A percentile compares a stretch with the other conserved stretches of the same genome.
Evolutionary conservation across 768 basidiomycete genomes (phyloP).

Genomic region (Collybiopsis confluens): DNA sequence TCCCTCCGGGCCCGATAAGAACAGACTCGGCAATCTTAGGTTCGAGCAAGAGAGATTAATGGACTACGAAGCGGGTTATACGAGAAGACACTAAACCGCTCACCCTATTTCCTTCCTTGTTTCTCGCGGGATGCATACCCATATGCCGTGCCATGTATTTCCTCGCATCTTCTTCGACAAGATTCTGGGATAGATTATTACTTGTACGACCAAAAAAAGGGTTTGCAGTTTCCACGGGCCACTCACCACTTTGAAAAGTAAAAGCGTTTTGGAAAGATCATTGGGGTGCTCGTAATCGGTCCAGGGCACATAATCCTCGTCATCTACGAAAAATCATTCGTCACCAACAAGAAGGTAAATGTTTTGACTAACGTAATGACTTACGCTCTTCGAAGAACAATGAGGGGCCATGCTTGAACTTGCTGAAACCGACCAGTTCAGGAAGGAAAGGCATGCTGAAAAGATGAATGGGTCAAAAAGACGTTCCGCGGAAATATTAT

Average conservation of each 20-base stretch:
- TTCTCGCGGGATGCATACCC: slow-evolving; percentile 2
- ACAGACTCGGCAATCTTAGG: slow-evolving; percentile 1
- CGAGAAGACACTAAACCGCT: too few species aligned
- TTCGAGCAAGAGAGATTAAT: too few species aligned
- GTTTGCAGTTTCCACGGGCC: neutral
- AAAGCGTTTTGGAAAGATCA: slow-evolving; percentile 1
- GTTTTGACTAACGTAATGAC: neutral
- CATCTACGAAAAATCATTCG: neutral
- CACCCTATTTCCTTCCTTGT: slow-evolving; percentile 1
- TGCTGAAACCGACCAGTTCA: neutral
- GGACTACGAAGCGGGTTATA: too few species aligned
- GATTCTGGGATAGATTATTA: too few species aligned
- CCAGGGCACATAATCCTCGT: slow-evolving; percentile 3
- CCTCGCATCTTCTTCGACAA: neutral
- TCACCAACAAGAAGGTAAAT: neutral
- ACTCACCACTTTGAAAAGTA: neutral
- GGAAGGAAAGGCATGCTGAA: neutral
- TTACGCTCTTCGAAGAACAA: slow-evolving; percentile 2
- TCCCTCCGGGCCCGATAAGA: slow-evolving; percentile 1
- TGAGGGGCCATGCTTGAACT: neutral
- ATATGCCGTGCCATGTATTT: slow-evolving; percentile 2
- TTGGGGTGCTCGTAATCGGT: neutral
- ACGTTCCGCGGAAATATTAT: neutral
- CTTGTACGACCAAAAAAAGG: too few species aligned
- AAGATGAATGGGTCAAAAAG: neutral